Percentiles rank a stretch among this genome's conserved stretches.
Evolutionary conservation across 352 stramenopile species (phyloP).

Genomic region (Phytophthora boehmeriae): DNA sequence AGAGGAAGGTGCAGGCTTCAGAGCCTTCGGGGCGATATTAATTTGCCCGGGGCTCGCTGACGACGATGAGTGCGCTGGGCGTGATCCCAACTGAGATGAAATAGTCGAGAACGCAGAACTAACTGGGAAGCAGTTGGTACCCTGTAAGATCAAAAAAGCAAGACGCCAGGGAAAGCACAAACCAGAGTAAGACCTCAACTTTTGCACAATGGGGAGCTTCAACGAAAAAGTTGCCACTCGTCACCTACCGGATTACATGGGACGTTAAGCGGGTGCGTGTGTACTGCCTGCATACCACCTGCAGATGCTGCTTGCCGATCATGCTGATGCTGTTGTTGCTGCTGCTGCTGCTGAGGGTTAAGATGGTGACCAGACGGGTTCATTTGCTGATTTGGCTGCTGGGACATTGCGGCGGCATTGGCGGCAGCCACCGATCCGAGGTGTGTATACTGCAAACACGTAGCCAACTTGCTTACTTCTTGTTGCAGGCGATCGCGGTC

Average conservation of each 20-base stretch:
- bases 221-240: constrained; percentile 16
- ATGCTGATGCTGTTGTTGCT: constrained; percentile 4
- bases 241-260: constrained; percentile 41
- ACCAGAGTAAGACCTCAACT: constrained; percentile 22
- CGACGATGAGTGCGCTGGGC: constrained; percentile 13
- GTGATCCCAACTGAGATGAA: constrained; percentile 32
- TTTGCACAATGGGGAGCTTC: constrained; percentile 12
- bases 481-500: constrained; percentile 69
- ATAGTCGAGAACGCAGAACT: constrained; percentile 41
- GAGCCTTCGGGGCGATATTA: constrained; percentile 39
- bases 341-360: constrained; percentile 14
- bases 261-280: constrained; percentile 43
- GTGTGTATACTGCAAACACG: constrained; percentile 70
- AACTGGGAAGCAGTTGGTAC: constrained; percentile 53
- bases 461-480: constrained; percentile 70
- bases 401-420: constrained; percentile 49
- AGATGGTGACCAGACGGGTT: constrained; percentile 23
- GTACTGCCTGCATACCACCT: constrained; percentile 33
- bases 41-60: constrained; percentile 30
- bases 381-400: constrained; percentile 39
- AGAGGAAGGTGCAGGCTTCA: constrained; percentile 22
- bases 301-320: constrained; percentile 23
- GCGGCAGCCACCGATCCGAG: constrained; percentile 53
- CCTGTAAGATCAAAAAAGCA: constrained; percentile 25
- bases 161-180: constrained; percentile 1